Percentiles rank a stretch among this genome's conserved stretches.
These are phyloP conservation scores for Phialophora expanda DNA, from an alignment of 2,329 filamentous ascomycete genomes.

Conservation along the genomic window DNA sequence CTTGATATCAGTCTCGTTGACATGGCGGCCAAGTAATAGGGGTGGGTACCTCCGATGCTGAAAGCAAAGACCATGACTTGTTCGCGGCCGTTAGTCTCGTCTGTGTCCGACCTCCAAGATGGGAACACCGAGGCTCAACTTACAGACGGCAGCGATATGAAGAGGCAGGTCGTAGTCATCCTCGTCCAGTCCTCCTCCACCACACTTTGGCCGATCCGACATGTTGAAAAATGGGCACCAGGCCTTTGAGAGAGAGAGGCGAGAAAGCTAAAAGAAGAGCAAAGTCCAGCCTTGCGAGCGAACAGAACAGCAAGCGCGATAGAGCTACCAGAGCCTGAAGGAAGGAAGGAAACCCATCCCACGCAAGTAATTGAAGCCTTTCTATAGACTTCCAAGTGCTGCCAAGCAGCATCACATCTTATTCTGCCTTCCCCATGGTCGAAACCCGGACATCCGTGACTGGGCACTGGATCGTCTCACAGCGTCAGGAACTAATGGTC, in stretches of 20 bases:
- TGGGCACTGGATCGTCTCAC: not conserved
- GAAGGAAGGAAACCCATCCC: not conserved
- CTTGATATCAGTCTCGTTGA: not conserved
- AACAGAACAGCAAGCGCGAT: not conserved
- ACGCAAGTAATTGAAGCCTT: not conserved
- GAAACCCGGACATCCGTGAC: not conserved
- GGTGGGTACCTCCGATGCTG: constrained; percentile 2
- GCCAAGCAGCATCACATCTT: not conserved
- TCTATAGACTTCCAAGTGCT: not conserved
- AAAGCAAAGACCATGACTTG: constrained; percentile 4
- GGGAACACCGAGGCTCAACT: not conserved
- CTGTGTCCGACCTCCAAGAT: not conserved
- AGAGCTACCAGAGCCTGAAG: constrained; percentile 3
- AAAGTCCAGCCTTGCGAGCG: not conserved
- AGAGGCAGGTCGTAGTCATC: constrained; percentile 3
- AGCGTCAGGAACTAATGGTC: not conserved
- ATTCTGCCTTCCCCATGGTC: not conserved
- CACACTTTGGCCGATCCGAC: not conserved
- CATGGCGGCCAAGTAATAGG: constrained; percentile 32
- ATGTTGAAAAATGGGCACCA: constrained; percentile 2
- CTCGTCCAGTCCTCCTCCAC: not conserved
- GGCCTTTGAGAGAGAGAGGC: not conserved
- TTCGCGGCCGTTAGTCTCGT: not conserved
- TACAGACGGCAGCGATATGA: constrained; percentile 1
- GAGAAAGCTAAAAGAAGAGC: not conserved